Base-by-base conservation (phyloP, 1,284 basidiomycete species). In the Ganoderma sinense region DNA sequence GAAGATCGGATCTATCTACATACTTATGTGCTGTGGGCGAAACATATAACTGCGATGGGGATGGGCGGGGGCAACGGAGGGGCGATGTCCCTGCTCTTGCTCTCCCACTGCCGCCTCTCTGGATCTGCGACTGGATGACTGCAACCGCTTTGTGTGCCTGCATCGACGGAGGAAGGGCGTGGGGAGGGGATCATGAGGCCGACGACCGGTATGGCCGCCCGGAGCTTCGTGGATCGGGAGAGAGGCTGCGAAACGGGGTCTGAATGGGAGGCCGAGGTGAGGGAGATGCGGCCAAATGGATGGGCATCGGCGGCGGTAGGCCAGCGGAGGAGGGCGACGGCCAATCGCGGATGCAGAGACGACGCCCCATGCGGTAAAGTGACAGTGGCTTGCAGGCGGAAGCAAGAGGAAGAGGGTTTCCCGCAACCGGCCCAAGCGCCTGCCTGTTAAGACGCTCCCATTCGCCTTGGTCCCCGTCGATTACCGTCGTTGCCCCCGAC, bases 371-470 rank as follows among this genome's bases (percentile, higher is more conserved):
- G 71, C 62, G 69, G 69, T 45, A 33, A 55, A 61, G 45, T 73
- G 71, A 69, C 71, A 67, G 71, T 53, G 71, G 69, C 71, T 73
- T 70, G 71, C 69, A 72, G 64, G 51, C 51, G 66, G 23, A 64
- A 67, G 65, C 59, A 60, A 68, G 39, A 60, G 62, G 69, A 51
- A 69, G 62, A 33, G 39, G 55, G 61, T 41, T 45, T 66, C 55
- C 68, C 66, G 53, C 45, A 63, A 64, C 40, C 48, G 63, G 48
- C 39, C 29, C 48, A 73, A 67, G 62, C 69, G 69, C 71, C 69
- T 14, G 70, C 63, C 36, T 58, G 64, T 60, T 61, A 69, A 71
- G 70, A 67, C 70, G 72, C 72, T 71, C 72, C 71, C 70, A 69
- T 67, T 65, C 41, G 36, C 53, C 64, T 64, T 59, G 48, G 62